Base-by-base conservation (phyloP, 345 rosid genomes). In the Lagerstroemia speciosa region DNA sequence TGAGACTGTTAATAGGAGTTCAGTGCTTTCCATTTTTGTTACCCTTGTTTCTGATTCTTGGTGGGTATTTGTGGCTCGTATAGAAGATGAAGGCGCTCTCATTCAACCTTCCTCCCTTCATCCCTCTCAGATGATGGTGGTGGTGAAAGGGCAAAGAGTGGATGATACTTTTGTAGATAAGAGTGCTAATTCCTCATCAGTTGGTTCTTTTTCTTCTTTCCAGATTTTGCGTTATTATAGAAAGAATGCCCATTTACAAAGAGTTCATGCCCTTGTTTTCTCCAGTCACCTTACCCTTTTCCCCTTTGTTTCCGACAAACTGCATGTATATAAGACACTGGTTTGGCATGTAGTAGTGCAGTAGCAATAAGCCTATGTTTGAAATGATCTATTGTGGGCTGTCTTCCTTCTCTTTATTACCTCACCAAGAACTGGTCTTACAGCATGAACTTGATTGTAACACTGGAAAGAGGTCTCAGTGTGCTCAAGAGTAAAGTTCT, bases 1-100 rank as follows among this genome's bases (percentile, higher is more conserved):
- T 94, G 93, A 89, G 93, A 89, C 78, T 86, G 89, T 82, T 67
- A 31, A 83, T 77, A 55, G 30, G 1, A 24, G 31, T 55, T 26
- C 30, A 26, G 61, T 11, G 14, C 12, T 55, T 55, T 55, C 15
- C 1, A 22, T 10, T 26, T 10, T 12, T 24, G 20, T 55, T 8
- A 8, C 2, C 61, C 31, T 24, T 55, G 31, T 55, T 8, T 55
- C 31, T 31, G 11, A 55, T 55, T 26, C 61, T 24, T 55, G 34
- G 63, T 4, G 63, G 63, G 19, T 58, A 58, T 30, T 14, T 14
- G 19, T 30, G 17, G 34, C 63, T 30, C 8, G 63, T 58, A 27
- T 58, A 58, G 63, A 58, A 27, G 63, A 58, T 58, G 34, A 53
- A 53, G n/a, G 38, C 7, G 15, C 20, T 48, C 20, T 16, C 8